Conservation (phyloP, 768 basidiomycete species). For the Hericium rajendrae region DNA sequence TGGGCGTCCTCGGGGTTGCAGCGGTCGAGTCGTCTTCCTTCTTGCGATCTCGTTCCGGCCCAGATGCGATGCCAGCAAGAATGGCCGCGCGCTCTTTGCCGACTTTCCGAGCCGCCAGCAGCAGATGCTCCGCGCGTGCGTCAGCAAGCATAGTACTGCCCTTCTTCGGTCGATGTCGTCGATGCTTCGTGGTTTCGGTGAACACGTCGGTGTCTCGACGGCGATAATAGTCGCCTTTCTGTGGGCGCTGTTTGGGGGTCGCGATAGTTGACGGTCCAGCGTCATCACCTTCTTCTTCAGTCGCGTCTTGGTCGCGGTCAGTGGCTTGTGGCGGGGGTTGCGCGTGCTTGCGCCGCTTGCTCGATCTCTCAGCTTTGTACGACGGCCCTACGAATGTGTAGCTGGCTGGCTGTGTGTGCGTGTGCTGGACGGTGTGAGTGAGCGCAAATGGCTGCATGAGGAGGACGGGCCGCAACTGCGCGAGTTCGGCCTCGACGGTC, state of each 20-base stretch:
- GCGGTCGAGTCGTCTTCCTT: constrained; percentile 24
- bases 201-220: constrained; percentile 10
- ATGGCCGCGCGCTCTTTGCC: constrained; percentile 49
- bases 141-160: constrained; percentile 38
- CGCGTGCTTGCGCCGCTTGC: constrained; percentile 12
- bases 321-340: constrained; percentile 10
- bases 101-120: constrained; percentile 61
- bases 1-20: constrained; percentile 8
- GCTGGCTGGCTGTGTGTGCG: constrained; percentile 13
- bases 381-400: constrained; percentile 4
- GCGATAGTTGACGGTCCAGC: constrained; percentile 20
- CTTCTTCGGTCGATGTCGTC: constrained; percentile 16
- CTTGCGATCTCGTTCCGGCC: constrained; percentile 24
- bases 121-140: constrained; percentile 60
- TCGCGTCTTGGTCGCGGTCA: constrained; percentile 18
- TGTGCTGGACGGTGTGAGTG: constrained; percentile 16
- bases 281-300: constrained; percentile 16
- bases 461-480: constrained; percentile 56
- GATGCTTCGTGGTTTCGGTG: constrained; percentile 16
- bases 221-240: constrained; percentile 13
- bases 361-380: constrained; percentile 4
- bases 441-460: constrained; percentile 45
- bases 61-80: constrained; percentile 37
- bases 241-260: constrained; percentile 10
- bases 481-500: constrained; percentile 53